Evolutionary conservation across 129 eudicot species (phyloP), one percentile per base, ranked within the genome.

Genomic region (Sambucus nigra): DNA sequence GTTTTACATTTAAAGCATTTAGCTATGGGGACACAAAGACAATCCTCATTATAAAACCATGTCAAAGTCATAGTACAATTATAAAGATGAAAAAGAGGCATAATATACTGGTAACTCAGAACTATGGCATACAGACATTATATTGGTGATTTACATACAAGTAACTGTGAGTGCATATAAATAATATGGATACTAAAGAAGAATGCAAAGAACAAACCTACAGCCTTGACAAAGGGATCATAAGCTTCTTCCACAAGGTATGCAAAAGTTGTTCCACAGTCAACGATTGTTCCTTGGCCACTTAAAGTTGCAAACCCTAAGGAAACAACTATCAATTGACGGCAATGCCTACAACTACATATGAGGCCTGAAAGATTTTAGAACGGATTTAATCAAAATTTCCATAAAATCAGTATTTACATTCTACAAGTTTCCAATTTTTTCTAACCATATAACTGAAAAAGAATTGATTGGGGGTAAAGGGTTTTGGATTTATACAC

Each of bases 261-360:
- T n/a, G 94, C 72, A 72, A 92, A 77, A 58, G 99, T 92, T 59
- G 99, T 92, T 72, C 99, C 99, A 13, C 94, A 82, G 53, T 92
- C 99, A 72, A 92, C 75, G 58, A 92, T 82, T 57, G 96, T 92
- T 70, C 99, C 99, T 64, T 68, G 69, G 71, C 67, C 74, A 57
- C 51, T 76, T 27, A 94, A 80, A 20, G 96, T 86, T 47, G 84
- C 80, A 51, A 92, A 92, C 51, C 71, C 94, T 20, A 80, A 32
- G 99, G 74, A 66, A 92, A 67, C 60, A 75, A 25, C 55, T 82
- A 94, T 65, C 99, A 96, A 64, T 80, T 80, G 66, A 92, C 91
- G 47, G 94, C 74, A 56, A 92, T 92, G 72, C 94, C 63, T 86
- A 66, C 61, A 92, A 47, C 66, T 82, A 82, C 76, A 86, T 86